phyloP scores from a whole-genome alignment of 2,329 filamentous ascomycete species.

The Paradendryphiella salina region DNA sequence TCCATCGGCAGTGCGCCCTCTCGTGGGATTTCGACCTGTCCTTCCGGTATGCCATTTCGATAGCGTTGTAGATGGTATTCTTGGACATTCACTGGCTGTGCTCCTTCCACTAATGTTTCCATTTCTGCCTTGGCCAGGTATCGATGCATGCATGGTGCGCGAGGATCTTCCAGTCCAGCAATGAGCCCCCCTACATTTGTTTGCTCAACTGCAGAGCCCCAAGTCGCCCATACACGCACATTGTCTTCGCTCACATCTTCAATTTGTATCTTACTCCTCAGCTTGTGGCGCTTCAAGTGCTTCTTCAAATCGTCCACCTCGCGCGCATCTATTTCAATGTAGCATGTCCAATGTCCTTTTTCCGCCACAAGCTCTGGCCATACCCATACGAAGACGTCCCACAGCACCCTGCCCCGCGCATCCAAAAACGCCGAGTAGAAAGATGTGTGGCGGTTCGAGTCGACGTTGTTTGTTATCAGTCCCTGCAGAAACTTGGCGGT shows the following conservation, averaged over 20 bases:
- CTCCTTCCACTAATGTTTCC: slow-evolving; percentile 2
- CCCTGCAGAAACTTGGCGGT: slow-evolving; percentile 86
- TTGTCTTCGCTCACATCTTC: slow-evolving; percentile 65
- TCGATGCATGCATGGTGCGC: slow-evolving; percentile 21
- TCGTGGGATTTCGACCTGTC: slow-evolving; percentile 73
- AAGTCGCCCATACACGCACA: slow-evolving; percentile 71
- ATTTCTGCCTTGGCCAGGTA: slow-evolving; percentile 5
- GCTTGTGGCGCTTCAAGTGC: slow-evolving; percentile 82
- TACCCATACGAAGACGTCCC: slow-evolving; percentile 86
- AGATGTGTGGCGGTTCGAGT: slow-evolving; percentile 48
- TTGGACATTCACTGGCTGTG: slow-evolving; percentile 33
- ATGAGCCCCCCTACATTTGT: slow-evolving; percentile 12
- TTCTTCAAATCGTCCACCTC: slow-evolving; percentile 65
- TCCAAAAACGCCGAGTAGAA: slow-evolving; percentile 82
- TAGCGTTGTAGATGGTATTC: slow-evolving; percentile 78
- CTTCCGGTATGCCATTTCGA: slow-evolving; percentile 80
- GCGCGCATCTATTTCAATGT: slow-evolving; percentile 79
- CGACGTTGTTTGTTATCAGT: slow-evolving; percentile 74
- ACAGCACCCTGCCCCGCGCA: slow-evolving; percentile 75
- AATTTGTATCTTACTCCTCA: slow-evolving; percentile 76
- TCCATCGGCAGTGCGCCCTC: slow-evolving; percentile 81
- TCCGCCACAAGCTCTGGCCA: slow-evolving; percentile 27
- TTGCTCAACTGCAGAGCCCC: slow-evolving; percentile 54
- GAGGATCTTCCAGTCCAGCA: slow-evolving; percentile 27
- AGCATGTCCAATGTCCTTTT: slow-evolving; percentile 58